A percentile compares a stretch with the other conserved stretches of the same genome.
Conservation (phyloP, 2,329 filamentous ascomycete genomes). For the Aspergillus quadricinctus region DNA sequence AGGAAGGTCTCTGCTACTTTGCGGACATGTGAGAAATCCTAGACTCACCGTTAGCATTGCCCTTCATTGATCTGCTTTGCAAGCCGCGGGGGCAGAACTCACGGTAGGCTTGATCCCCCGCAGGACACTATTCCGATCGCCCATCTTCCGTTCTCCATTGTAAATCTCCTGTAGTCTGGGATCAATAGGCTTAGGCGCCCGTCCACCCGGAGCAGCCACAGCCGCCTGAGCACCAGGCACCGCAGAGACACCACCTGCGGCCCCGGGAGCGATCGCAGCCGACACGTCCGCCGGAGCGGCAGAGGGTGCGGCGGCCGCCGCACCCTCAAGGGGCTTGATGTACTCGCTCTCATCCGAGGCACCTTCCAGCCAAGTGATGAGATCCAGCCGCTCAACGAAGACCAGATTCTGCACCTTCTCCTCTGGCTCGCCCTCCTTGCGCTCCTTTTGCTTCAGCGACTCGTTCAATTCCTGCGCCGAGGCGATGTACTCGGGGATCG, state of each 20-base stretch:
- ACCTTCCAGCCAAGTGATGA: conserved; percentile 90
- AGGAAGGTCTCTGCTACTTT: conserved; percentile 79
- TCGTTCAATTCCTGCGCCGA: conserved; percentile 77
- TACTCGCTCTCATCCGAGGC: conserved; percentile 88
- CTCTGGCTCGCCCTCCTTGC: conserved; percentile 21
- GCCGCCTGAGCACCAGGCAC: conserved; percentile 43
- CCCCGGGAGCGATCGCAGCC: conserved; percentile 49
- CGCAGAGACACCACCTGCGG: conserved; percentile 39
- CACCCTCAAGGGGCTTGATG: conserved; percentile 76
- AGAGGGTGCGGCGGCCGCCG: conserved; percentile 38
- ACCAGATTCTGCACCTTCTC: conserved; percentile 79
- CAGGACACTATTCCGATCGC: conserved; percentile 83
- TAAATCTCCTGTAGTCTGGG: conserved; percentile 84
- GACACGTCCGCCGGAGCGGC: conserved; percentile 35
- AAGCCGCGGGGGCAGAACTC: conserved; percentile 15
- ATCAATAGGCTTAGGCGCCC: conserved; percentile 67
- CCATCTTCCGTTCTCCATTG: conserved; percentile 83
- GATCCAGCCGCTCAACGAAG: conserved; percentile 85
- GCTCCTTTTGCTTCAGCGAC: conserved; percentile 52
- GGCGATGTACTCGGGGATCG: conserved; percentile 86
- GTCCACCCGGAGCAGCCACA: conserved; percentile 27
- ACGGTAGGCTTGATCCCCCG: conserved; percentile 86
- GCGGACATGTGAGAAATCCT: conserved; percentile 94
- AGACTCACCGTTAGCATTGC: not conserved
- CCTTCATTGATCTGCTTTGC: not conserved